Conservation (phyloP, 2,329 filamentous ascomycete genomes). For the Plenodomus biglobosus region DNA sequence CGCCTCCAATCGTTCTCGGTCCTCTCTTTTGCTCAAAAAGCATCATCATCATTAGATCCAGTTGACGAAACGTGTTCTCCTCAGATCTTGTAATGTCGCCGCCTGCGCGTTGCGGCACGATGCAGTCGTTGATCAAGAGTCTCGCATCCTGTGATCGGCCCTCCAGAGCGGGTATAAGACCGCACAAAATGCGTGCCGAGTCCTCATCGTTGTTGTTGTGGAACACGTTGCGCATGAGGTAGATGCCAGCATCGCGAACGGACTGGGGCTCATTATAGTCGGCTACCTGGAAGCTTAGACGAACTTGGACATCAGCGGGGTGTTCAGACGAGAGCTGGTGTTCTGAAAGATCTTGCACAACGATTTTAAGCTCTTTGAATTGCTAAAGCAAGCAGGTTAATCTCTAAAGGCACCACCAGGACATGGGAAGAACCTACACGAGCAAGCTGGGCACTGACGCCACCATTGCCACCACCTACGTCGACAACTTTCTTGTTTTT, state of each 20-base stretch:
- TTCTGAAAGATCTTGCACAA: constrained; percentile 5
- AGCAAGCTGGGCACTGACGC: constrained; percentile 3
- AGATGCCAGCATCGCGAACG: constrained; percentile 48
- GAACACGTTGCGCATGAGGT: constrained; percentile 59
- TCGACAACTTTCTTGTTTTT: constrained; percentile 7
- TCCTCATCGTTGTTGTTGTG: constrained; percentile 60
- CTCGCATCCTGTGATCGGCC: background rate
- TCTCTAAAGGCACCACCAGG: background rate
- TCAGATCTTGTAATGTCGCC: constrained; percentile 2
- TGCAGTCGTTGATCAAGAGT: constrained; percentile 8
- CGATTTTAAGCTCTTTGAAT: background rate
- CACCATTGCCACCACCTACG: constrained; percentile 9
- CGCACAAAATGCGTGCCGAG: constrained; percentile 25
- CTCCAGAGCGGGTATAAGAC: constrained; percentile 57
- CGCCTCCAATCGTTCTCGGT: background rate
- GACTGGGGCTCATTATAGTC: constrained; percentile 60
- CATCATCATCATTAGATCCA: constrained; percentile 5
- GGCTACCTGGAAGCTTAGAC: constrained; percentile 46
- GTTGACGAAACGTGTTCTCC: constrained; percentile 3
- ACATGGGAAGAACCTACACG: background rate
- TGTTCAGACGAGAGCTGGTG: constrained; percentile 1
- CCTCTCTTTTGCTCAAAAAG: constrained; percentile 5
- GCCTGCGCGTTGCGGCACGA: constrained; percentile 6
- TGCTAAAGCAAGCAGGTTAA: background rate
- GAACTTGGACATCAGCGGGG: constrained; percentile 1